Evolutionary conservation across 2,329 filamentous ascomycete species (phyloP).

Genomic region (Blastomyces parvus): DNA sequence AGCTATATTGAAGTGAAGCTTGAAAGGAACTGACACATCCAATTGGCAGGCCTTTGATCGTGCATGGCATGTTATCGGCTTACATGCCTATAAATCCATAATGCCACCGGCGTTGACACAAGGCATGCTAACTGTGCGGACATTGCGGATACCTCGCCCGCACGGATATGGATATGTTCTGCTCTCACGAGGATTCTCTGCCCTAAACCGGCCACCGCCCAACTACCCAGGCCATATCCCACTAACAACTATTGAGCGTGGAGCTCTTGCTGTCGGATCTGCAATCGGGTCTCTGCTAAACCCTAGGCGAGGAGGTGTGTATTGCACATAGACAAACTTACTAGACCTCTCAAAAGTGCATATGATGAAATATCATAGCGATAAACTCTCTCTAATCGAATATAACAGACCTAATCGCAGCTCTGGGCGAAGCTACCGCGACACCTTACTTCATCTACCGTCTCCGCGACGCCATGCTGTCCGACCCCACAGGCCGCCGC

Average conservation of each 20-base stretch:
- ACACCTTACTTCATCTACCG: constrained; percentile 92
- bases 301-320: constrained; percentile 66
- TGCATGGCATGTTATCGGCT: background rate
- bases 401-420: constrained; percentile 72
- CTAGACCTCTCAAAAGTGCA: background rate
- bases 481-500: constrained; percentile 69
- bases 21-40: background rate
- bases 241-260: constrained; percentile 66
- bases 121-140: background rate
- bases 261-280: constrained; percentile 56
- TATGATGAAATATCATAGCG: background rate
- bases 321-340: background rate
- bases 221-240: constrained; percentile 92
- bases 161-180: background rate
- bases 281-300: constrained; percentile 56
- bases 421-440: constrained; percentile 87
- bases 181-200: constrained; percentile 55
- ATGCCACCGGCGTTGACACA: constrained; percentile 14
- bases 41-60: background rate
- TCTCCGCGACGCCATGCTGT: constrained; percentile 85
- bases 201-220: constrained; percentile 71
- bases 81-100: background rate
- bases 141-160: constrained; percentile 3
- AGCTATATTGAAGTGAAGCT: background rate
- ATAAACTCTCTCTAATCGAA: constrained; percentile 6